Conservation (phyloP, 2,329 filamentous ascomycete species). For the Neopestalotiopsis sp. region DNA sequence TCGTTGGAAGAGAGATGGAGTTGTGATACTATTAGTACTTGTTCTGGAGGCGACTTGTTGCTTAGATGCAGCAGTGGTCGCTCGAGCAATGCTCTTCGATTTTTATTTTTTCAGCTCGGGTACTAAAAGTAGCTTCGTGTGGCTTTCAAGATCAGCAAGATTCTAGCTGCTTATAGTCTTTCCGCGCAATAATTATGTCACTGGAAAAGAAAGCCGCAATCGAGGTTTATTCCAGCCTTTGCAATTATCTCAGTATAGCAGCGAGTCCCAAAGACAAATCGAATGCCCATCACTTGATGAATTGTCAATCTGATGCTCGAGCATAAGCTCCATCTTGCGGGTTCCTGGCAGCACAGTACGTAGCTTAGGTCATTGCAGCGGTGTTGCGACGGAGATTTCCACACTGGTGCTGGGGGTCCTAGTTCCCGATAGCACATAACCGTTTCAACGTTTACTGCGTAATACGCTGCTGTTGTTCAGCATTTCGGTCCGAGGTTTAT, state of each 20-base stretch:
- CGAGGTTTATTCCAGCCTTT: constrained; percentile 7
- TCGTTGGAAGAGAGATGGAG: neutral
- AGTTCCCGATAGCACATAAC: neutral
- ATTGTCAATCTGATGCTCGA: neutral
- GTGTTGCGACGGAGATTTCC: neutral
- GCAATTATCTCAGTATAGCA: neutral
- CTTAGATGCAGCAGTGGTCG: too few species aligned
- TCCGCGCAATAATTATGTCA: neutral
- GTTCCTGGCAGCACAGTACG: constrained; percentile 10
- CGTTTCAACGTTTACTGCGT: too few species aligned
- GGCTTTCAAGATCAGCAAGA: constrained; percentile 8
- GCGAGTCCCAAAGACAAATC: too few species aligned
- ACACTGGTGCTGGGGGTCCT: neutral
- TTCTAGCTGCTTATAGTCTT: neutral
- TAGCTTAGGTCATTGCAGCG: constrained; percentile 6
- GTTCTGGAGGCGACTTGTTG: too few species aligned
- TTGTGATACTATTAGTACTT: too few species aligned
- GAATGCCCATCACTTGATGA: neutral
- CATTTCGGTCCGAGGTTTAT: too few species aligned
- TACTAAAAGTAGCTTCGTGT: neutral
- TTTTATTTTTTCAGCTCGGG: neutral
- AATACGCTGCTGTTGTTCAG: too few species aligned
- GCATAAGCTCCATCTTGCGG: neutral
- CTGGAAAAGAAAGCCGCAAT: constrained; percentile 4
- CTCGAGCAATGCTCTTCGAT: neutral